A percentile compares a stretch with the other conserved stretches of the same genome.
These are phyloP conservation scores for Aspergillus nomiae DNA, from an alignment of 2,329 filamentous ascomycete genomes.

Conservation along the genomic window DNA sequence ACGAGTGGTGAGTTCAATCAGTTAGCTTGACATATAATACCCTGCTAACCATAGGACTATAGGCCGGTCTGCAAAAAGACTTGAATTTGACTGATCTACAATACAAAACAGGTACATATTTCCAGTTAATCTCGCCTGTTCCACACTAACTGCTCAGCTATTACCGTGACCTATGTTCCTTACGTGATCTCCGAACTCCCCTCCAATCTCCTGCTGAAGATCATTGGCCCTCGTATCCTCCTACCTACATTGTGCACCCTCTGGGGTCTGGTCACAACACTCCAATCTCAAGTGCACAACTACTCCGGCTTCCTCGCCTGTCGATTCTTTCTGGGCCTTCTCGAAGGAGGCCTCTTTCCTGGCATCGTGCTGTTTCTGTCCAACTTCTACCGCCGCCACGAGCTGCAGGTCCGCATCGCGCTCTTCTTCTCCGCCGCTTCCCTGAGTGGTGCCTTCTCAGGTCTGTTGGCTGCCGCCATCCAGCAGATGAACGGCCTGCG, in stretches of 20 bases:
- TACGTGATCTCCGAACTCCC: constrained; percentile 20
- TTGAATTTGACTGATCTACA: constrained; percentile 15
- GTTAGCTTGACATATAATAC: too few relatives aligned
- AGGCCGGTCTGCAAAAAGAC: constrained; percentile 18
- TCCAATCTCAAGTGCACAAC: constrained; percentile 20
- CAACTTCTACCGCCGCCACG: constrained; percentile 32
- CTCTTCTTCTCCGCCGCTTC: constrained; percentile 32
- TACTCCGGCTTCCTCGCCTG: constrained; percentile 46
- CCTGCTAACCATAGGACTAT: neutral
- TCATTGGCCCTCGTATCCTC: constrained; percentile 30
- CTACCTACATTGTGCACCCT: constrained; percentile 35
- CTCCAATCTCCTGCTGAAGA: constrained; percentile 19
- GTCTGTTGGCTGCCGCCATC: constrained; percentile 54
- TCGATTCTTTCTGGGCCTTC: constrained; percentile 61
- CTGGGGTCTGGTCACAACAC: constrained; percentile 47
- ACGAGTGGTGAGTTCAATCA: constrained; percentile 11
- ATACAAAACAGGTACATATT: constrained; percentile 13
- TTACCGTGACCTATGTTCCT: constrained; percentile 20
- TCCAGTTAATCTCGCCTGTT: too few relatives aligned
- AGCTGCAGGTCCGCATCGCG: constrained; percentile 31
- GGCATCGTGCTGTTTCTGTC: constrained; percentile 26
- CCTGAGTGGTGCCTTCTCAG: constrained; percentile 48
- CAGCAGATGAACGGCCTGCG: constrained; percentile 42
- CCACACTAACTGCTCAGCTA: constrained; percentile 7
- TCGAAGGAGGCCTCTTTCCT: constrained; percentile 63